Conservation (phyloP, 352 stramenopile genomes). For the Globisporangium uncinulatum region DNA sequence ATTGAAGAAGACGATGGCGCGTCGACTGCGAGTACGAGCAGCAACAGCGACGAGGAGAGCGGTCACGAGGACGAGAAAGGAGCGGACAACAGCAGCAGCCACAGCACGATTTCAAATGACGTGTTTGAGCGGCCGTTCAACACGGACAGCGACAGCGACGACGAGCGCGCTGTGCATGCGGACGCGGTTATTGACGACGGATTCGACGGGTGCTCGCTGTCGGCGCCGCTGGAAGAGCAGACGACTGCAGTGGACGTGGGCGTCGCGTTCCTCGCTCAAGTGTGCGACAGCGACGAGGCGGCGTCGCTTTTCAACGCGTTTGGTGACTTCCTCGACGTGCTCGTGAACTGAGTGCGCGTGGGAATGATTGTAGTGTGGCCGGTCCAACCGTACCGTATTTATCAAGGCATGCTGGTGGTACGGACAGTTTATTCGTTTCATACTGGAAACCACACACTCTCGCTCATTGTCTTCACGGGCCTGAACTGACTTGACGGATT, state of each 20-base stretch:
- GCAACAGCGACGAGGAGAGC: conserved; percentile 14
- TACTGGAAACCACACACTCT: neutral
- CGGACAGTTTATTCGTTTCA: neutral
- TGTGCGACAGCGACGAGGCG: conserved; percentile 58
- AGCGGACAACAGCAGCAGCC: conserved; percentile 1
- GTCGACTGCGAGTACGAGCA: conserved; percentile 8
- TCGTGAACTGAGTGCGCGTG: conserved; percentile 26
- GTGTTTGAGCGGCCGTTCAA: conserved; percentile 9
- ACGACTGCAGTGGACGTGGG: conserved; percentile 34
- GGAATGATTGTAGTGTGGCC: neutral
- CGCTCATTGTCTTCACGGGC: too few relatives aligned
- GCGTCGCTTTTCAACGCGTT: conserved; percentile 65
- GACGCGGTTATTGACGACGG: conserved; percentile 15
- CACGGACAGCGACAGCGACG: conserved; percentile 13
- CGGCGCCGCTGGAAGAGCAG: neutral
- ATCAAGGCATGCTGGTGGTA: neutral
- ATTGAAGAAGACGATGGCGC: conserved; percentile 12
- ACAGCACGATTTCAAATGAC: conserved; percentile 15
- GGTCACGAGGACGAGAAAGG: conserved; percentile 6
- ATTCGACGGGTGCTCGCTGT: neutral
- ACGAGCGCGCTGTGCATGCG: conserved; percentile 10
- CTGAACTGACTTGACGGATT: too few relatives aligned
- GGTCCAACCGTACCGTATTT: neutral
- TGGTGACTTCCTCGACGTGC: conserved; percentile 59
- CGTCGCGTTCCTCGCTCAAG: conserved; percentile 43